Evolutionary conservation across 352 stramenopile genomes (phyloP).

Genomic region (Globisporangium emineosum): DNA sequence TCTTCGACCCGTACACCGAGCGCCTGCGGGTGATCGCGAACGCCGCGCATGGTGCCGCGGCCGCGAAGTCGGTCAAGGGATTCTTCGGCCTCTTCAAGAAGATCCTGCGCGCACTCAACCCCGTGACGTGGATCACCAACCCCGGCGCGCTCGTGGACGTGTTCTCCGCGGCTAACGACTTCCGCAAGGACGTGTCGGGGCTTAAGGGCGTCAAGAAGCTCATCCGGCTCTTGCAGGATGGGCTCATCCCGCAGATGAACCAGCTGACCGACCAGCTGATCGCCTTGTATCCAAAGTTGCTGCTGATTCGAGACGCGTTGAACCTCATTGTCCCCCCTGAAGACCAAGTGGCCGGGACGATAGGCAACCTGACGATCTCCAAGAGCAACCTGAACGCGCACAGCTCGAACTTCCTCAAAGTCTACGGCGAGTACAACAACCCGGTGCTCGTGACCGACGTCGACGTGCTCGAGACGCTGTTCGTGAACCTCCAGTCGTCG

Average conservation of each 20-base stretch:
- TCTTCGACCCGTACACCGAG: background rate
- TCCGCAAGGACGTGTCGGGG: constrained; percentile 3
- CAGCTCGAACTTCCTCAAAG: constrained; percentile 1
- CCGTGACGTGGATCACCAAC: constrained; percentile 2
- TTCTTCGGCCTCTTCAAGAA: constrained; percentile 10
- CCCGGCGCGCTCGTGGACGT: background rate
- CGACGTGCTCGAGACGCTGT: constrained; percentile 2
- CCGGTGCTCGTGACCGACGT: background rate
- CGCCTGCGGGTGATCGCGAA: constrained; percentile 2
- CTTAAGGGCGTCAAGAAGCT: constrained; percentile 1
- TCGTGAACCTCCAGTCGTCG: background rate
- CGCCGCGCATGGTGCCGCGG: background rate
- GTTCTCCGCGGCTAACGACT: constrained; percentile 1
- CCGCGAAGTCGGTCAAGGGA: background rate
- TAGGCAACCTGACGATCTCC: background rate
- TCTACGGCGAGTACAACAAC: constrained; percentile 1
- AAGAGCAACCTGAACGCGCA: background rate
- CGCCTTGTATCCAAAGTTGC: background rate
- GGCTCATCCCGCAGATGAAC: constrained; percentile 6
- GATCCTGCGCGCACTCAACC: background rate
- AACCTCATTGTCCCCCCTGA: background rate
- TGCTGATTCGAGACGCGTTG: background rate
- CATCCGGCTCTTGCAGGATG: constrained; percentile 2
- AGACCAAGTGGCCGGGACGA: background rate
- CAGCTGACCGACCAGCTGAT: constrained; percentile 2